Percentiles rank a stretch among this genome's conserved stretches.
These are phyloP conservation scores for Fusarium odoratissimum DNA, from an alignment of 2,329 filamentous ascomycete species.

Conservation along the genomic window DNA sequence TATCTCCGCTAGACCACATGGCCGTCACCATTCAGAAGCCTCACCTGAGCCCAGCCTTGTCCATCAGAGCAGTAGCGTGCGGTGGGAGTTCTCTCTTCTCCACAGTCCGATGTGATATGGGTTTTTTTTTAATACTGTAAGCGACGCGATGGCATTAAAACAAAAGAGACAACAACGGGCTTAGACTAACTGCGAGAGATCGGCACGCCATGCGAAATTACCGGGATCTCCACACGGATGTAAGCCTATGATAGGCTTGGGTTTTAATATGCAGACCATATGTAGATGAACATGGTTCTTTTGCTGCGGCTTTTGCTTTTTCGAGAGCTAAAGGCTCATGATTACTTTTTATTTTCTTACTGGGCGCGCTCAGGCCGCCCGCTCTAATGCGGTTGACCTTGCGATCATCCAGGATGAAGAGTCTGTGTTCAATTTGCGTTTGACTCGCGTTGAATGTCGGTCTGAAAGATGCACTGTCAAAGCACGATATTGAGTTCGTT, in stretches of 20 bases:
- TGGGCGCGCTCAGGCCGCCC: conserved; percentile 33
- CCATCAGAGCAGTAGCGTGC: conserved; percentile 39
- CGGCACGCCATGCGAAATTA: conserved; percentile 35
- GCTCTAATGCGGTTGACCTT: not conserved
- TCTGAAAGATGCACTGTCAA: conserved; percentile 18
- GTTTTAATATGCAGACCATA: conserved; percentile 35
- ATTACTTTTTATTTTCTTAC: conserved; percentile 35
- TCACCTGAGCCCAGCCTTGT: conserved; percentile 41
- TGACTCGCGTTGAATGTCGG: conserved; percentile 30
- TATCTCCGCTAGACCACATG: conserved; percentile 30
- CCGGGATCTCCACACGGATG: conserved; percentile 35
- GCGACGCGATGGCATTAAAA: conserved; percentile 27
- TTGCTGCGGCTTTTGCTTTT: conserved; percentile 41
- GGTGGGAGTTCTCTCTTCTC: conserved; percentile 34
- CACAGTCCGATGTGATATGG: conserved; percentile 11
- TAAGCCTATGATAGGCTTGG: conserved; percentile 17
- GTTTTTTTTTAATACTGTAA: not conserved
- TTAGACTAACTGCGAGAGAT: conserved; percentile 36
- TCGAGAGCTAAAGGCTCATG: not conserved
- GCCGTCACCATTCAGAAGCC: conserved; percentile 28
- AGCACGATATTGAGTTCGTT: not conserved
- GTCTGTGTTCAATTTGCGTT: not conserved
- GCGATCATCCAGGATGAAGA: not conserved
- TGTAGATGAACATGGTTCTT: conserved; percentile 30
- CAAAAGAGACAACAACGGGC: conserved; percentile 27